phyloP scores from a whole-genome alignment of 345 rosid genomes.

The Turnera subulata region DNA sequence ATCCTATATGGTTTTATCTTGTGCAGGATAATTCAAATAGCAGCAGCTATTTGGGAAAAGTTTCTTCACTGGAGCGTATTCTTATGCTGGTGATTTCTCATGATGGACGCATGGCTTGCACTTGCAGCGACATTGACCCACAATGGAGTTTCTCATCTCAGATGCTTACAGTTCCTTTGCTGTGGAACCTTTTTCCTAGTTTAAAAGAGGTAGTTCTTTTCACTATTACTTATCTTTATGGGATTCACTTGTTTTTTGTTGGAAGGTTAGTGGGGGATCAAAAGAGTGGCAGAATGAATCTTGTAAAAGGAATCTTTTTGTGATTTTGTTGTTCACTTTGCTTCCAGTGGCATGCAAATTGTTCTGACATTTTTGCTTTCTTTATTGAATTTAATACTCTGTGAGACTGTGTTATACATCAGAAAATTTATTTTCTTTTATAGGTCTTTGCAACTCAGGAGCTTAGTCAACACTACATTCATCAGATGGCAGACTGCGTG shows the following conservation, averaged over 20 bases:
- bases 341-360: neutral
- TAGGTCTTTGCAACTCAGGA: slow-evolving; percentile 70
- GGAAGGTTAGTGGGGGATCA: no score
- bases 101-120: slow-evolving; percentile 57
- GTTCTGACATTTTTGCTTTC: neutral
- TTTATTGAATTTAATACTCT: slow-evolving; percentile 2
- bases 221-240: slow-evolving; percentile 3
- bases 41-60: slow-evolving; percentile 23
- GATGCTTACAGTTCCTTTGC: slow-evolving; percentile 81
- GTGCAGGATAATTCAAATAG: slow-evolving; percentile 53
- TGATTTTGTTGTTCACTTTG: neutral
- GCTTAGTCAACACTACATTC: slow-evolving; percentile 63
- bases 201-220: slow-evolving; percentile 60
- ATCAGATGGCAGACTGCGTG: slow-evolving; percentile 67
- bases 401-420: neutral
- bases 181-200: slow-evolving; percentile 76
- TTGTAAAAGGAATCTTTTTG: neutral
- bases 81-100: slow-evolving; percentile 58
- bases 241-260: no score
- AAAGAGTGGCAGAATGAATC: no score
- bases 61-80: slow-evolving; percentile 59
- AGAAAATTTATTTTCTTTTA: slow-evolving; percentile 17
- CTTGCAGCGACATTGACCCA: slow-evolving; percentile 63
- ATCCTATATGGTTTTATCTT: neutral
- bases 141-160: slow-evolving; percentile 71